phyloP scores from a whole-genome alignment of 1,139 yeast genomes.

The Yueomyces sp. region DNA sequence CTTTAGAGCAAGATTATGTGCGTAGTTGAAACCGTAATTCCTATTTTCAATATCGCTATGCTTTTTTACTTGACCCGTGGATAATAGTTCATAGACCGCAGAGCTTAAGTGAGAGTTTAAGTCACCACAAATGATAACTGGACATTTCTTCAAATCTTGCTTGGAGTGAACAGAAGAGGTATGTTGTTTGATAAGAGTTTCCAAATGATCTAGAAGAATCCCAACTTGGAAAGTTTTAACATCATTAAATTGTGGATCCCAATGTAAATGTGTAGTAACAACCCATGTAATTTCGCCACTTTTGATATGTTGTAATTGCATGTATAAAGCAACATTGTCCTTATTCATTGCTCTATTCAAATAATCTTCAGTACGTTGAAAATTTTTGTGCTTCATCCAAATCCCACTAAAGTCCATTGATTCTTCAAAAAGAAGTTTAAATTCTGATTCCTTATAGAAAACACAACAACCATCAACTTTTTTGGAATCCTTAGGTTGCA shows the following conservation, averaged over 20 bases:
- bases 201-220: constrained; percentile 77
- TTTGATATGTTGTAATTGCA: constrained; percentile 61
- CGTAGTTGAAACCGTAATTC: constrained; percentile 84
- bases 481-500: constrained; percentile 70
- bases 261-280: constrained; percentile 89
- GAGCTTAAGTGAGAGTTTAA: constrained; percentile 79
- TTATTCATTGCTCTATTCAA: constrained; percentile 94
- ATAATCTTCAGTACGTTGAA: constrained; percentile 86
- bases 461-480: constrained; percentile 97
- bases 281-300: constrained; percentile 64
- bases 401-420: constrained; percentile 77
- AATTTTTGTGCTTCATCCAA: constrained; percentile 79
- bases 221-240: constrained; percentile 95
- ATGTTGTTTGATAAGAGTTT: constrained; percentile 33
- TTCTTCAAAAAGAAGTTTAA: constrained; percentile 58
- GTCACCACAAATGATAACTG: constrained; percentile 86
- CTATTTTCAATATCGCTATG: constrained; percentile 78
- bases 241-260: constrained; percentile 96
- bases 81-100: constrained; percentile 84
- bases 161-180: constrained; percentile 27
- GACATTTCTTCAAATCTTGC: constrained; percentile 48
- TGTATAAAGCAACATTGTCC: constrained; percentile 79
- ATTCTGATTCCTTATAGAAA: constrained; percentile 60
- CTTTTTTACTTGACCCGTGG: constrained; percentile 60
- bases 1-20: constrained; percentile 67